These are phyloP conservation scores for Neurospora sp. DNA, from an alignment of 495 filamentous ascomycete species.

Conservation along the genomic window DNA sequence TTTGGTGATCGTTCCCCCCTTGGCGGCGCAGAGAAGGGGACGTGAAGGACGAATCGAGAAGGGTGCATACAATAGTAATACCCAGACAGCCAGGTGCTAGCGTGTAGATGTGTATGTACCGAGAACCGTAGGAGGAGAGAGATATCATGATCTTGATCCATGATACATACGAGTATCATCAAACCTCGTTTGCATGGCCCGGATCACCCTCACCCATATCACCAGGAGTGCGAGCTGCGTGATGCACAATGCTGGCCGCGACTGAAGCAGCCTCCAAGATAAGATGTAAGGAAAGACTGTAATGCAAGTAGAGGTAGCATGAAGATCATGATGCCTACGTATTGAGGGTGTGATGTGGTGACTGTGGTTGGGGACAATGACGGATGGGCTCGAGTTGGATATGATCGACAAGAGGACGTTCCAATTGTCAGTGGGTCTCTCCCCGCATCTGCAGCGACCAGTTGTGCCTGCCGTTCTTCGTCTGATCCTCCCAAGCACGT, in stretches of 20 bases:
- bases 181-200: neutral
- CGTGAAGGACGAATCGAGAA: neutral
- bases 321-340: neutral
- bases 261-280: neutral
- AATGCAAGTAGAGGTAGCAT: neutral
- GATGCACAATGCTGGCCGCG: neutral
- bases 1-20: neutral
- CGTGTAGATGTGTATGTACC: neutral
- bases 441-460: neutral
- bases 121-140: neutral
- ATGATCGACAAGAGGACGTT: neutral
- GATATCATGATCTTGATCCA: neutral
- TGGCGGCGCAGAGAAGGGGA: neutral
- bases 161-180: neutral
- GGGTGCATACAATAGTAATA: neutral
- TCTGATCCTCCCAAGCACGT: neutral
- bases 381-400: neutral
- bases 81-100: neutral
- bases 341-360: neutral
- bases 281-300: neutral
- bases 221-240: neutral
- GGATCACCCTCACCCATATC: neutral
- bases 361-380: neutral
- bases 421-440: neutral
- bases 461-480: neutral